phyloP scores from a whole-genome alignment of 768 basidiomycete species.

The Mrakia gelida region DNA sequence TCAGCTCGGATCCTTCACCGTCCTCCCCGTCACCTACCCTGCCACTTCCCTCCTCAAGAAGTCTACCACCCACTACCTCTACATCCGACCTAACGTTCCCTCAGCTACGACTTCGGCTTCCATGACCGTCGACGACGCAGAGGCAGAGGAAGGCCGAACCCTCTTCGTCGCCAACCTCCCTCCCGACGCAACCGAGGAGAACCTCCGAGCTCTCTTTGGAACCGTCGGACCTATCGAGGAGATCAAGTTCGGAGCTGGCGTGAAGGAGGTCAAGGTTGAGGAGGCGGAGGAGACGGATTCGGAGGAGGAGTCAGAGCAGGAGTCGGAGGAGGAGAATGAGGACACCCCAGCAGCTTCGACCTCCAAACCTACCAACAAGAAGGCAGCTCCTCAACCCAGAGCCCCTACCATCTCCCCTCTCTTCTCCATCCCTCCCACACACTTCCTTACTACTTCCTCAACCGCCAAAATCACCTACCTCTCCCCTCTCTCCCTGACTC shows the following conservation, averaged over 20 bases:
- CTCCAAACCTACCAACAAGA: conserved; percentile 35
- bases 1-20: conserved; percentile 18
- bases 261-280: conserved; percentile 35
- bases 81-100: conserved; percentile 62
- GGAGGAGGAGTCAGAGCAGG: conserved; percentile 38
- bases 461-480: conserved; percentile 70
- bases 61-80: conserved; percentile 61
- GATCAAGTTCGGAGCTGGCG: conserved; percentile 55
- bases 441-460: conserved; percentile 56
- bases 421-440: conserved; percentile 55
- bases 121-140: conserved; percentile 19
- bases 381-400: conserved; percentile 47
- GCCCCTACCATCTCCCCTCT: conserved; percentile 53
- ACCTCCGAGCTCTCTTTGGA: conserved; percentile 72
- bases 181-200: conserved; percentile 77
- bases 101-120: conserved; percentile 13
- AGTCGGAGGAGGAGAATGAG: conserved; percentile 38
- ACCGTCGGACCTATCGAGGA: conserved; percentile 70
- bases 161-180: conserved; percentile 86
- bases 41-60: background rate
- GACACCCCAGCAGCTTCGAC: conserved; percentile 39
- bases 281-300: conserved; percentile 24
- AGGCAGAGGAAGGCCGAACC: conserved; percentile 57
- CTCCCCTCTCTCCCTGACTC: conserved; percentile 65
- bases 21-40: conserved; percentile 20